Base-by-base conservation (phyloP, 225 moss, liverwort and hornwort species). In the Marchantia paleacea region DNA sequence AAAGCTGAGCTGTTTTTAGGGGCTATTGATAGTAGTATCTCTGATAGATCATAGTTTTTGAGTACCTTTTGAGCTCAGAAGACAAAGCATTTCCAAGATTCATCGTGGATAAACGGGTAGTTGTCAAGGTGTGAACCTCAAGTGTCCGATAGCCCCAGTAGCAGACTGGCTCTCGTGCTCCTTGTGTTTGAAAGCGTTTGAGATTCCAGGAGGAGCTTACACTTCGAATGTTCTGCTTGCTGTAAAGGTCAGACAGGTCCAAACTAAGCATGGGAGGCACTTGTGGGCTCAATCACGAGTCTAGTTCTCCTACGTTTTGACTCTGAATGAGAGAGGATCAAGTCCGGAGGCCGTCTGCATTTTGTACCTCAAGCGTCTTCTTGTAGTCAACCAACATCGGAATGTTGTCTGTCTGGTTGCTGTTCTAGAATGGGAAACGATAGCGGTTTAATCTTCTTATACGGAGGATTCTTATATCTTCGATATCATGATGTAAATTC, bases 231-330 rank as follows among this genome's bases (percentile, higher is more conserved):
- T n/a, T 19, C 70, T 47, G 20, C 58, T 57, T 30, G 67, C 0
- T 79, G 82, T 75, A 47, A 70, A 79, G 79, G 8, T 66, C 61
- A 47, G 69, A 28, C 51, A 84, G 73, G 81, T 67, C 50, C 55
- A 84, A 15, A 49, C 18, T 54, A 28, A 54, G 76, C 82, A 30
- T 47, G 63, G 73, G 79, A 55, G 74, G 55, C 55, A 16, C 51
- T 51, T 72, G 50, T 72, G 72, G 51, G 52, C n/a, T 15, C 9
- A 14, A 49, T 18, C 19, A 48, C 70, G 22, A 70, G 48, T 70
- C 49, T 70, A 50, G 53, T 51, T 52, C 52, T 66, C 69, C 69
- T 19, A 49, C 52, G 73, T 73, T 73, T 68, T 53, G 57, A 57
- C 57, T 12, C 57, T 53, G 26, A 52, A 52, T 74, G 54, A 74